Evolutionary conservation across 2,329 filamentous ascomycete species (phyloP).

Genomic region (Cercospora sp.): DNA sequence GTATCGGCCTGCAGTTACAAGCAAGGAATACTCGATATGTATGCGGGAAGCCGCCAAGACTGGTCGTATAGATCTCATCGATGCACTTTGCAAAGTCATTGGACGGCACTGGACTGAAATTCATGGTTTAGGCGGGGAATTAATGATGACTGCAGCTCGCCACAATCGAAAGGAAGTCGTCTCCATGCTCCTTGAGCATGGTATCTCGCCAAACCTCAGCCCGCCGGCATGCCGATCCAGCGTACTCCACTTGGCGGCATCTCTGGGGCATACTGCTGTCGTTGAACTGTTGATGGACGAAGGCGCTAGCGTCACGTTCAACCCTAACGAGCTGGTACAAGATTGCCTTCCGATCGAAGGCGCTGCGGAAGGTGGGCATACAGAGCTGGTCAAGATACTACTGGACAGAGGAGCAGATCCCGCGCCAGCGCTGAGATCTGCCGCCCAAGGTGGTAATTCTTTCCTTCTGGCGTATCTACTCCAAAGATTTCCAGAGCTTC

Average conservation of each 20-base stretch:
- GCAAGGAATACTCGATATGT: slow-evolving; percentile 4
- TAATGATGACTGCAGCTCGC: slow-evolving; percentile 5
- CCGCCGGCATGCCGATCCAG: neutral
- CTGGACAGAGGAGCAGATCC: slow-evolving; percentile 12
- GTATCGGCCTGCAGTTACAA: neutral
- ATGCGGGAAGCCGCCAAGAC: slow-evolving; percentile 1
- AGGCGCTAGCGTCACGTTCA: slow-evolving; percentile 9
- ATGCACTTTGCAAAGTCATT: slow-evolving; percentile 5
- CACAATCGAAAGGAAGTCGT: neutral
- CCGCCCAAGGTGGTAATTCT: neutral
- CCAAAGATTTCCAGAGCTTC: neutral
- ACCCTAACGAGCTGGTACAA: neutral
- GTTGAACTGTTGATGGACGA: neutral
- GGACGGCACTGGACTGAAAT: slow-evolving; percentile 1
- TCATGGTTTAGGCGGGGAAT: neutral
- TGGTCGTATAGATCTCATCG: slow-evolving; percentile 11
- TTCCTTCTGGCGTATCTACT: slow-evolving; percentile 4
- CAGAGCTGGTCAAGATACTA: slow-evolving; percentile 1
- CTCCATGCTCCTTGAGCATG: neutral
- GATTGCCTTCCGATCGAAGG: neutral
- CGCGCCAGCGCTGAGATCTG: neutral
- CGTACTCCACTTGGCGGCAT: neutral
- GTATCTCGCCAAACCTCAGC: neutral
- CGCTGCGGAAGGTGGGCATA: slow-evolving; percentile 7
- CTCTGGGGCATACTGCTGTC: neutral